Evolutionary conservation across 192 early-diverging fungal species (phyloP), one percentile per base, ranked within the genome.

Genomic region (Entophlyctis helioformis): DNA sequence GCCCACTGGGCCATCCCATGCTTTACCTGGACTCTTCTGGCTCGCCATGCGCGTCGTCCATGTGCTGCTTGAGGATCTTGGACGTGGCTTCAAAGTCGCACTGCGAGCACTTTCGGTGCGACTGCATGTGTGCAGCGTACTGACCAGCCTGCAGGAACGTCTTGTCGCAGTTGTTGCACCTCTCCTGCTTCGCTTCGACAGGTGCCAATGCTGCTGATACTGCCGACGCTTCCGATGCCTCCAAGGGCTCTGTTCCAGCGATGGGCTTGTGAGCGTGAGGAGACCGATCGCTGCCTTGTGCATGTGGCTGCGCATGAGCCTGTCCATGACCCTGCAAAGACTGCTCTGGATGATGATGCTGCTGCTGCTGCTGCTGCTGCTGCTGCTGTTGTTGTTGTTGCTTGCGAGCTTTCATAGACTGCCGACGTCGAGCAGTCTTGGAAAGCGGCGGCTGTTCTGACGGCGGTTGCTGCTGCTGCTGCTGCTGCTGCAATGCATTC

Each of bases 121-220:
- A 40, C n/a, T 22, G 19, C 20, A 59, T 33, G 43, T 65, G 63
- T 21, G 53, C 39, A 26, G 13, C 16, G 38, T 53, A 54, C 42
- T 59, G 53, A 33, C 16, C 31, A 5, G 12, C 10, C 31, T 39
- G 19, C 8, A 26, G 18, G 31, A 62, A 62, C 11, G 5, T n/a
- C 29, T 62, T 62, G 16, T 65, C 59, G 50, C 63, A 65, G 2
- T 31, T 54, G 7, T 57, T 47, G 51, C 63, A 65, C 1, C 37
- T 29, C 35, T 26, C 20, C 16, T n/a, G 1, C 12, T n/a, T 11
- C 11, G 19, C 16, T 20, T 19, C 11, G 16, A 23, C 2, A 12
- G 19, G 40, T 1, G 19, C 11, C 11, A 0, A 12, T 42, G 13
- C 12, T 11, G 11, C 19, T 42, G 12, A 42, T 13, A 11, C 13